A percentile compares a stretch with the other conserved stretches of the same genome.
phyloP scores from a whole-genome alignment of 768 basidiomycete species.

The Rhizopogon roseolus region DNA sequence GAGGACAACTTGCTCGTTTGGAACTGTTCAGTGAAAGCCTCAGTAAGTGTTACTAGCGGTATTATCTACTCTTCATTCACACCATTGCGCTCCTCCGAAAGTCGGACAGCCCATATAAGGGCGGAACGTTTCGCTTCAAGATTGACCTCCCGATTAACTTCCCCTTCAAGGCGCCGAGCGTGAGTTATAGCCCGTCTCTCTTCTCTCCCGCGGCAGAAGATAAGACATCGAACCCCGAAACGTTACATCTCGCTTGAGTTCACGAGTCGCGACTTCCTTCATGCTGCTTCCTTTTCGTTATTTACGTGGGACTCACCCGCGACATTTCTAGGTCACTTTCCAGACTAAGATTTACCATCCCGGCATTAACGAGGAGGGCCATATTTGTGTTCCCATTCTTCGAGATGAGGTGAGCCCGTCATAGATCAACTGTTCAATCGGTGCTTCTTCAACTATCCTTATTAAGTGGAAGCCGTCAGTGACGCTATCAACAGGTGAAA shows the following conservation, averaged over 20 bases:
- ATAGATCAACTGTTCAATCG: neutral
- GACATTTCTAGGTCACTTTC: conserved; percentile 60
- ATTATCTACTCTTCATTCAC: conserved; percentile 1
- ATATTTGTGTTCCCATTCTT: conserved; percentile 79
- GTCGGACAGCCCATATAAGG: conserved; percentile 80
- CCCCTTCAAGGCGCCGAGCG: conserved; percentile 83
- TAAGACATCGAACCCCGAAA: conserved; percentile 12
- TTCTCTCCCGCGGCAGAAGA: conserved; percentile 1
- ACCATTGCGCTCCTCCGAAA: conserved; percentile 21
- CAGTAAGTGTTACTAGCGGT: conserved; percentile 39
- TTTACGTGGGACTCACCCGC: conserved; percentile 14
- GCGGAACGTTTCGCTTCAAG: conserved; percentile 73
- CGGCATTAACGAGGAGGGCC: conserved; percentile 85
- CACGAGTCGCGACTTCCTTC: neutral
- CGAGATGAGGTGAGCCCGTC: conserved; percentile 65
- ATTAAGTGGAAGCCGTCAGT: conserved; percentile 82
- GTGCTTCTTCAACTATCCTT: conserved; percentile 3
- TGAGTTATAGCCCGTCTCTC: conserved; percentile 26
- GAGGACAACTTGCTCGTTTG: conserved; percentile 76
- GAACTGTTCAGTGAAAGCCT: conserved; percentile 73
- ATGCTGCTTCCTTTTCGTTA: neutral
- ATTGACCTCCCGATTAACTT: conserved; percentile 73
- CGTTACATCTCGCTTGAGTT: conserved; percentile 8
- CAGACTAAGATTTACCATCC: conserved; percentile 88
- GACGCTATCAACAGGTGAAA: conserved; percentile 60